A percentile compares a stretch with the other conserved stretches of the same genome.
Evolutionary conservation across 75 land plant species (phyloP).

Genomic region (Picea sitchensis): DNA sequence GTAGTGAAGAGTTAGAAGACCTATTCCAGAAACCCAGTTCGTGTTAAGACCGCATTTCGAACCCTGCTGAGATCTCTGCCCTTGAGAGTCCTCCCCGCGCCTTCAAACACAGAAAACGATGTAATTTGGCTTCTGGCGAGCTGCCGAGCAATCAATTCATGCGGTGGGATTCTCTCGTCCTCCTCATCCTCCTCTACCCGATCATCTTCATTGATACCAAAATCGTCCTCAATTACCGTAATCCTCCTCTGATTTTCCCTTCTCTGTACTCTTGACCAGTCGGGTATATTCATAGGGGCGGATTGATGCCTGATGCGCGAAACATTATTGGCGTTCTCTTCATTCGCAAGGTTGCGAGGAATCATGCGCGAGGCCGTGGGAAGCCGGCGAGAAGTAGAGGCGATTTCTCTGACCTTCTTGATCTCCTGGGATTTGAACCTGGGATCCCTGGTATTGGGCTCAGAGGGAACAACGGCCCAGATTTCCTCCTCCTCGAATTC

Average conservation of each 20-base stretch:
- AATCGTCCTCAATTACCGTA: conserved; percentile 3
- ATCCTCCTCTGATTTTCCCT: not conserved
- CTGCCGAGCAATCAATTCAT: conserved; percentile 47
- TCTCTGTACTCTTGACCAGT: conserved; percentile 48
- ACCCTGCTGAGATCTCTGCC: conserved; percentile 66
- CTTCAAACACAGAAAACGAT: conserved; percentile 57
- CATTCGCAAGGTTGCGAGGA: conserved; percentile 10
- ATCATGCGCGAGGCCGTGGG: conserved; percentile 24
- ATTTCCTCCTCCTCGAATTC: conserved; percentile 40
- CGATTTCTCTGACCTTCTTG: not conserved
- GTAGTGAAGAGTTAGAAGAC: not conserved
- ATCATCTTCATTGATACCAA: conserved; percentile 11
- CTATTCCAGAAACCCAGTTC: conserved; percentile 52
- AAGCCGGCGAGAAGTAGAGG: not conserved
- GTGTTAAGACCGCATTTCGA: conserved; percentile 53
- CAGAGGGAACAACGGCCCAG: conserved; percentile 10
- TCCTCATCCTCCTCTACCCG: conserved; percentile 22
- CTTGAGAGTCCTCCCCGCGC: conserved; percentile 60
- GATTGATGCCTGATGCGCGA: conserved; percentile 32
- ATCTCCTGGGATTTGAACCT: not conserved
- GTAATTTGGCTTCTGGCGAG: conserved; percentile 45
- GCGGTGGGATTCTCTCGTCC: conserved; percentile 47
- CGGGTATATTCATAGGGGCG: conserved; percentile 57
- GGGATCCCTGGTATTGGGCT: not conserved
- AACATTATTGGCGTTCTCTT: not conserved